Evolutionary conservation across 192 early-diverging fungal species (phyloP), one percentile per base, ranked within the genome.

Genomic region (Paraglomus brasilianum): DNA sequence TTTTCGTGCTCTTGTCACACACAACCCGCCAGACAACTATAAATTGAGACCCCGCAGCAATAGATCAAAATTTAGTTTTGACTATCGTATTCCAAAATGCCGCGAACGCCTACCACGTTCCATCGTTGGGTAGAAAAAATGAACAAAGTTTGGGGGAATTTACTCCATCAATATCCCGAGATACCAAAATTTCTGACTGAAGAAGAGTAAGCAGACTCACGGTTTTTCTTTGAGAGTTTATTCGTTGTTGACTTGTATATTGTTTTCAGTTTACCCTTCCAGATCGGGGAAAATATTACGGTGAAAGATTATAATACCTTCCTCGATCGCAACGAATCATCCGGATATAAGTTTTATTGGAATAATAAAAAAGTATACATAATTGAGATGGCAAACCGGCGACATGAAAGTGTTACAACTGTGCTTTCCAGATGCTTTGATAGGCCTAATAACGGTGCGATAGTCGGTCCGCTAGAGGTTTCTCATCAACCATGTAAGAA

Each of bases 221-320:
- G 6, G 19, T 17, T n/a, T 63, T 66, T 53, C 64, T 66, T 66
- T 66, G 50, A 66, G 65, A 47, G 17, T 36, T n/a, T 64, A 47
- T 21, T 53, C 49, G 50, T 40, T 66, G 36, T 41, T 66, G 36
- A 66, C 65, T 21, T 53, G n/a, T 52, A 66, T 52, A 2, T n/a
- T n/a, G 40, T 52, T 19, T 66, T 50, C 50, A 66, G 65, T 39
- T 66, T 66, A 21, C 65, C 39, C 9, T 66, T 52, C 13, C 48
- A 43, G 65, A 66, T 66, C 17, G 50, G 49, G 38, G 41, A 41
- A 15, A 66, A 42, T 2, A 41, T 66, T 66, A 51, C 49, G 19
- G 50, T 66, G 8, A 66, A 66, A 42, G 39, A 66, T 1, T 66
- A 53, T 43, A 66, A 53, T 40, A 40, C n/a, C 14, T 64, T 64